Evolutionary conservation across 2,329 filamentous ascomycete species (phyloP).

Genomic region (Phymatotrichopsis omnivora): DNA sequence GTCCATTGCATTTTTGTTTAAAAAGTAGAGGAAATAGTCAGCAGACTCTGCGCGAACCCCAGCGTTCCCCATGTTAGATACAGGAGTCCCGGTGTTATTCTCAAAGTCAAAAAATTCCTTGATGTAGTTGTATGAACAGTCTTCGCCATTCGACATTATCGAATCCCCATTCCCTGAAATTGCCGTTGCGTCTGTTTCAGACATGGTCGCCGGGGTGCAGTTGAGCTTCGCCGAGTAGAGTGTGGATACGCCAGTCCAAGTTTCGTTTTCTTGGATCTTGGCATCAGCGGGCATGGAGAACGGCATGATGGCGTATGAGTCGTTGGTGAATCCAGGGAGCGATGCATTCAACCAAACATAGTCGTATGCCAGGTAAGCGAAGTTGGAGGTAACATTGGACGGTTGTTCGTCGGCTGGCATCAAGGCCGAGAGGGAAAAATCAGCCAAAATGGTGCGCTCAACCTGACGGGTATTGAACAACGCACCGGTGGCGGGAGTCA

Average conservation of each 20-base stretch:
- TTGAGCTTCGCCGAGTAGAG: conserved; percentile 3
- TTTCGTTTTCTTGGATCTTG: background rate
- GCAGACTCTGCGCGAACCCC: too few species aligned
- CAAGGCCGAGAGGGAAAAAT: background rate
- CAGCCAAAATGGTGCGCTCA: background rate
- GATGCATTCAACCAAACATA: background rate
- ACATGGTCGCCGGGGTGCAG: background rate
- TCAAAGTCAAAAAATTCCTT: too few species aligned
- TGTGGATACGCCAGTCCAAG: conserved; percentile 1
- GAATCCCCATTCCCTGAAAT: too few species aligned
- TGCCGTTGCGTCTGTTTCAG: too few species aligned
- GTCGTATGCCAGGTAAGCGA: conserved; percentile 1
- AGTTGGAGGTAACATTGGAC: background rate
- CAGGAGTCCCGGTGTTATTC: too few species aligned
- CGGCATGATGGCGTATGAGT: background rate
- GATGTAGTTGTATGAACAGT: too few species aligned
- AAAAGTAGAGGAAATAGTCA: too few species aligned
- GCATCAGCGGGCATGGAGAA: background rate
- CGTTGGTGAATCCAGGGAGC: conserved; percentile 1
- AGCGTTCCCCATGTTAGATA: too few species aligned
- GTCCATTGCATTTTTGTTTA: too few species aligned
- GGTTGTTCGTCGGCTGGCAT: background rate
- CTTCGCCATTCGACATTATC: too few species aligned
- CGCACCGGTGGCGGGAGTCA: conserved; percentile 47
- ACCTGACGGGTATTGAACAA: conserved; percentile 31